phyloP scores from a whole-genome alignment of 306 rosid genomes.

The Malus asiatica region DNA sequence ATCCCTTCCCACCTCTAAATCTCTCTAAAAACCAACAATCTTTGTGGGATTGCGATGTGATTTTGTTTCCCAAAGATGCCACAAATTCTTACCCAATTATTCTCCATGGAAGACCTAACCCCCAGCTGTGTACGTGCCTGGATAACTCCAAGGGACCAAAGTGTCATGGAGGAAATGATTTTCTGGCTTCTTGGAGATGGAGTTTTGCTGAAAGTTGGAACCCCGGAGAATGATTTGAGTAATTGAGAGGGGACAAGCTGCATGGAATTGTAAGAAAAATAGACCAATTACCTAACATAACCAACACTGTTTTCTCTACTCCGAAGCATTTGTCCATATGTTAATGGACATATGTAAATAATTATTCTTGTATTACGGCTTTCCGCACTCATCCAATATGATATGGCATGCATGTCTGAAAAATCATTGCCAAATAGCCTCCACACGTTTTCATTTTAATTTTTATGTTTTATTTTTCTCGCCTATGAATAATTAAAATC shows the following conservation, averaged over 20 bases:
- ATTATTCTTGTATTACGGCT: conserved; percentile 17
- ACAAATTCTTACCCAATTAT: conserved; percentile 13
- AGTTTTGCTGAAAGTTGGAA: conserved; percentile 47
- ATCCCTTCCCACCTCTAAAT: conserved; percentile 5
- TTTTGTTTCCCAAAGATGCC: conserved; percentile 25
- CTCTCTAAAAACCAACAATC: not conserved
- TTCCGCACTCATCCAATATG: not conserved
- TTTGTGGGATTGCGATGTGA: conserved; percentile 11
- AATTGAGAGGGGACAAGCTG: conserved; percentile 34
- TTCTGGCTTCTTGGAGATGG: conserved; percentile 58
- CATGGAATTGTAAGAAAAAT: conserved; percentile 26
- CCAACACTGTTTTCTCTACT: conserved; percentile 26
- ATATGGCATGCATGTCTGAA: not conserved
- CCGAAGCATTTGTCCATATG: conserved; percentile 42
- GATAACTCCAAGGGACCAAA: conserved; percentile 22
- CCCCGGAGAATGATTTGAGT: conserved; percentile 7
- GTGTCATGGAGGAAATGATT: conserved; percentile 24
- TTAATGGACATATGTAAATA: conserved; percentile 32
- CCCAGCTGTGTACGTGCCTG: not conserved
- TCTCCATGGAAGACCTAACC: conserved; percentile 11
- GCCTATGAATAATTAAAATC: not conserved
- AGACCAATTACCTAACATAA: conserved; percentile 36
- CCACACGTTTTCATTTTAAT: not conserved
- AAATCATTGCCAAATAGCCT: not conserved
- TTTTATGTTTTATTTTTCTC: not conserved